These are phyloP conservation scores for Tetradesmus obliquus DNA, from an alignment of 139 green algal species.

Conservation along the genomic window DNA sequence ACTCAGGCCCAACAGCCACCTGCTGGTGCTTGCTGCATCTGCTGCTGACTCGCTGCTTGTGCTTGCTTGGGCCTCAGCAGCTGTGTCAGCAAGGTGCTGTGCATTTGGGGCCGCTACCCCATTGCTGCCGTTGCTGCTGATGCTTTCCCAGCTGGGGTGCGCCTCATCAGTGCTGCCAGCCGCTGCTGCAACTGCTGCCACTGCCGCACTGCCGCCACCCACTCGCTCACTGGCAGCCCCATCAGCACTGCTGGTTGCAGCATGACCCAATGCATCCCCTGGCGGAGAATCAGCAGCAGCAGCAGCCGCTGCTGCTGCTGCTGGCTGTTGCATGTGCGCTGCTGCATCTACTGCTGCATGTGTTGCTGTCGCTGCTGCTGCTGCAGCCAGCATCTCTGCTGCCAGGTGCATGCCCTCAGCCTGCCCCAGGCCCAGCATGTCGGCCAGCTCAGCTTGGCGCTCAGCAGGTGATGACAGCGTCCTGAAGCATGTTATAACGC, in stretches of 20 bases:
- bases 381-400: slow-evolving; percentile 10
- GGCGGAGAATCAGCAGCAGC: neutral
- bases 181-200: neutral
- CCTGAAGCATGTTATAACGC: slow-evolving; percentile 65
- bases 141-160: neutral
- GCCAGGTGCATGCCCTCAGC: neutral
- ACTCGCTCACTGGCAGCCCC: neutral
- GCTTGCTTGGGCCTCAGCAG: neutral
- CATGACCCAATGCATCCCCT: neutral
- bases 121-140: neutral
- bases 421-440: slow-evolving; percentile 73
- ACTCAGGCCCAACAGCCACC: neutral
- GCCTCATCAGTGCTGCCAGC: neutral
- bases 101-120: neutral
- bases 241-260: neutral
- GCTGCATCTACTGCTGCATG: neutral
- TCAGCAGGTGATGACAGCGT: slow-evolving; percentile 48
- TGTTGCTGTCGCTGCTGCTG: neutral
- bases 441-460: slow-evolving; percentile 71
- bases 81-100: neutral
- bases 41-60: neutral
- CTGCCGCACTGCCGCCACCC: neutral
- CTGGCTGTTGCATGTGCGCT: neutral
- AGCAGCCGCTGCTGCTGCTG: slow-evolving; percentile 1
- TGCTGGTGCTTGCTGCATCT: neutral